Evolutionary conservation across 768 basidiomycete species (phyloP), one percentile per base, ranked within the genome.

Genomic region (Lactifluus echinatus): DNA sequence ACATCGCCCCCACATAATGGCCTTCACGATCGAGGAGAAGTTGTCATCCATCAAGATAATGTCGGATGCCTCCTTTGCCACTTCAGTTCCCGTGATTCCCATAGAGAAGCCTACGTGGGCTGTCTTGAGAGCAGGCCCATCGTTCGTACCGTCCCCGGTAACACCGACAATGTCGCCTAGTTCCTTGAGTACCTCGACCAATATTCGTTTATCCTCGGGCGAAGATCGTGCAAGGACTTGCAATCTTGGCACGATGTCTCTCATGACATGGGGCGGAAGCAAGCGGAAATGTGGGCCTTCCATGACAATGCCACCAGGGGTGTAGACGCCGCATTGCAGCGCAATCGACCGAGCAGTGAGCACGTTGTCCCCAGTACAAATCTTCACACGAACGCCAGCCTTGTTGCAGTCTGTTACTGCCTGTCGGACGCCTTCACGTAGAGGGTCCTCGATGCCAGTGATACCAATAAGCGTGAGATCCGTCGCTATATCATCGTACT

Each of bases 11-110:
- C 96, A 98, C 77, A 96, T 93, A 65, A 98, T 96, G 55, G 96
- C 96, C 65, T 92, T 87, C 63, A 97, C 92, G 66, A 99, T 94
- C 2, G 91, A 94, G 4, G 91, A 75, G 69, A 99, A 98, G 69
- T 95, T 94, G 72, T 94, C 93, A 68, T 93, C 89, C 94, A 96
- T 96, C 40, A 97, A 82, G 65, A 98, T 94, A 67, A 99, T 96
- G 66, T 99, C 96, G 7, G 95, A 97, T 1, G 96, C 96, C 70
- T 97, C 94, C 72, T 99, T 98, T 47, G 96, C 94, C 17, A 99
- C 93, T 69, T 99, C 96, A 1, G 96, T 99, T 10, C 96, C 96
- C 28, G 93, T 84, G 63, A 93, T 86, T 63, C 91, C 91, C 92
- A 94, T 94, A 4, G 90, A 93, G 75, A 98, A 98, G 29, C 96